phyloP scores from a whole-genome alignment of 2,329 filamentous ascomycete genomes.

The Lizonia empirigonia region DNA sequence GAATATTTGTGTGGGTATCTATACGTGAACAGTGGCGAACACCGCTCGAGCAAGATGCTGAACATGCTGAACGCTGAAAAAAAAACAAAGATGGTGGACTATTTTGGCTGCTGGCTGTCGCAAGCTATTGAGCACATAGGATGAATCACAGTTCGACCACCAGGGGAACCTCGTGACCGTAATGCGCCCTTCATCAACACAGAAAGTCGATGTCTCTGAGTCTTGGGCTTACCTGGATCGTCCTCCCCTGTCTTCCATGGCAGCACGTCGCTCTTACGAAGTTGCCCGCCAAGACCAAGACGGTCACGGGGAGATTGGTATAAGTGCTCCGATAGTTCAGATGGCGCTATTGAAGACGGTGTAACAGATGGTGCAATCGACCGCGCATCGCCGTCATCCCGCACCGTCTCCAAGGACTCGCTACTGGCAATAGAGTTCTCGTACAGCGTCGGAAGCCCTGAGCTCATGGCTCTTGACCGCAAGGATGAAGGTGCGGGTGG shows the following conservation, averaged over 20 bases:
- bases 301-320: constrained; percentile 45
- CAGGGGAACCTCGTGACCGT: constrained; percentile 18
- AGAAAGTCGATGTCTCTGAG: constrained; percentile 33
- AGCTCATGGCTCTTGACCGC: constrained; percentile 21
- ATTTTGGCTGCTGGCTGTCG: constrained; percentile 12
- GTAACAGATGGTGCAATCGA: constrained; percentile 34
- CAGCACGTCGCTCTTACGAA: constrained; percentile 40
- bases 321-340: constrained; percentile 46
- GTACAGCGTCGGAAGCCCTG: constrained; percentile 41
- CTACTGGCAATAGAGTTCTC: constrained; percentile 38
- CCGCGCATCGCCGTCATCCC: constrained; percentile 23
- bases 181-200: constrained; percentile 25
- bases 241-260: constrained; percentile 38
- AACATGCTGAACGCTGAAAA: constrained; percentile 10
- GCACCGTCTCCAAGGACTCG: constrained; percentile 23
- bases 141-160: constrained; percentile 15
- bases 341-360: constrained; percentile 41
- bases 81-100: constrained; percentile 11
- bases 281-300: constrained; percentile 43
- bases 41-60: constrained; percentile 11
- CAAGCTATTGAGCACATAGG: constrained; percentile 8
- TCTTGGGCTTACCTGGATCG: constrained; percentile 24
- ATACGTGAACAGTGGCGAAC: constrained; percentile 7
- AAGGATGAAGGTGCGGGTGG: constrained; percentile 19
- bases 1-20: constrained; percentile 18